A percentile compares a stretch with the other conserved stretches of the same genome.
These are phyloP conservation scores for Apocynum venetum DNA, from an alignment of 257 asterid species.

Conservation along the genomic window DNA sequence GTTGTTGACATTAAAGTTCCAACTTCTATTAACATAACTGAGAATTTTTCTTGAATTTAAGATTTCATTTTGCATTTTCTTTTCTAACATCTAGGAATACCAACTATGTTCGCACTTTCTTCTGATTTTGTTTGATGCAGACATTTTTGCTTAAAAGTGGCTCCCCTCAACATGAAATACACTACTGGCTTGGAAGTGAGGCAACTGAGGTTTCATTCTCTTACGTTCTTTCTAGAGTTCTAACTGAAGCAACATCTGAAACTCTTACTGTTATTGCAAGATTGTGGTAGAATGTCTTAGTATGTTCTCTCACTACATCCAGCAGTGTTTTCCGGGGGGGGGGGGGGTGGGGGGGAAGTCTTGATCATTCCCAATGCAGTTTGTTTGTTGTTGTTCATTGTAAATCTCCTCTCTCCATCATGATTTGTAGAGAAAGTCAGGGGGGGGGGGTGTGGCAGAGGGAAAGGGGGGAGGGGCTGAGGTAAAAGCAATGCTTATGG, in stretches of 20 bases:
- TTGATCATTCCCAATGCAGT: not conserved
- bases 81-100: not conserved
- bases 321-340: no score
- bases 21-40: not conserved
- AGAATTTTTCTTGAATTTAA: not conserved
- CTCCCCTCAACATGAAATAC: slow-evolving; percentile 59
- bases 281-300: not conserved
- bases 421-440: not conserved
- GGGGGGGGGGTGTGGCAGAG: not conserved
- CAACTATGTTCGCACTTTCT: not conserved
- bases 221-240: not conserved
- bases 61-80: not conserved
- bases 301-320: not conserved
- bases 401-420: not conserved
- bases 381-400: not conserved
- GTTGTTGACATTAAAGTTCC: not conserved
- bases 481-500: not conserved
- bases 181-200: slow-evolving; percentile 79
- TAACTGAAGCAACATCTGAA: not conserved
- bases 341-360: not conserved
- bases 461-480: not conserved
- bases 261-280: not conserved
- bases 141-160: slow-evolving; percentile 57
- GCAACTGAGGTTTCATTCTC: slow-evolving; percentile 51
- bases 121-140: slow-evolving; percentile 27